A percentile compares a stretch with the other conserved stretches of the same genome.
Conservation (phyloP, 345 rosid species). For the Melaleuca quinquenervia region DNA sequence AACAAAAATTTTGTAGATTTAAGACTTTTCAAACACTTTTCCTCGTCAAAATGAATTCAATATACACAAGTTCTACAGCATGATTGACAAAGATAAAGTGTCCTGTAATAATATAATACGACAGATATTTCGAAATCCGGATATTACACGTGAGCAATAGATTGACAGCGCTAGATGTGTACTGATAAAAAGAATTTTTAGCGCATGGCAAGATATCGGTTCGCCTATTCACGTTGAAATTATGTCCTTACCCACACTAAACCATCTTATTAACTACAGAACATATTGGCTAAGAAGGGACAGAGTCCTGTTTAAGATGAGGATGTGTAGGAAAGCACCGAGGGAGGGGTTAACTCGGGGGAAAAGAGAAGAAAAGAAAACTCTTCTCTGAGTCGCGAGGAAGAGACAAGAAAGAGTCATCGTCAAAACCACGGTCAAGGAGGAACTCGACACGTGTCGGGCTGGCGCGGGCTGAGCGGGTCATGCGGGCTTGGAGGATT, state of each 20-base stretch:
- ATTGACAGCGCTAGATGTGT: rapidly evolving
- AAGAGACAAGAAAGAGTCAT: not conserved
- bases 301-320: not conserved
- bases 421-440: not conserved
- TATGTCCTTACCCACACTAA: not conserved
- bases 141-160: rapidly evolving
- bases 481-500: not conserved
- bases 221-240: not conserved
- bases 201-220: not conserved
- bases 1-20: too few relatives aligned
- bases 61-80: not conserved
- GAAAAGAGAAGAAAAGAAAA: not conserved
- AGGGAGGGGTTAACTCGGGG: not conserved
- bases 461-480: not conserved
- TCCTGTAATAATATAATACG: too few relatives aligned
- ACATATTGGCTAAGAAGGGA: not conserved
- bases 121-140: not conserved
- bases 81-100: too few relatives aligned
- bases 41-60: not conserved
- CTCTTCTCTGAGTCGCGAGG: not conserved
- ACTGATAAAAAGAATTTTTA: not conserved
- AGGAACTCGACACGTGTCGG: not conserved
- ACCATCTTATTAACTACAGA: not conserved
- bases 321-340: not conserved
- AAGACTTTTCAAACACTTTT: too few relatives aligned